Base-by-base conservation (phyloP, 768 basidiomycete species). In the Leccinum barrowsii region DNA sequence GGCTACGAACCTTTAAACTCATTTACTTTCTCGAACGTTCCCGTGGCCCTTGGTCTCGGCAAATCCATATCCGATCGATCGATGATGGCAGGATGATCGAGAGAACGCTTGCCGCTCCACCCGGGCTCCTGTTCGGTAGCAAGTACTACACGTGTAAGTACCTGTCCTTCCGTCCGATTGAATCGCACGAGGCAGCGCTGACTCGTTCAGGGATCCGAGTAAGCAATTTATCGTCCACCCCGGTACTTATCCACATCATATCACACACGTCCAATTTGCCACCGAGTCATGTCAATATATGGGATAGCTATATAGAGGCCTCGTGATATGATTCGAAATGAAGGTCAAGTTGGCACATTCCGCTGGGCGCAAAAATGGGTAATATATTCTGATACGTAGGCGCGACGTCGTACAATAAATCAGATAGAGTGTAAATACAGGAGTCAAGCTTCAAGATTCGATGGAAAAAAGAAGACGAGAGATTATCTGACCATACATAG, bases 401-500 rank as follows among this genome's bases (percentile, higher is more conserved):
- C 19, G 42, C 51, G 12, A 42, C 50, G 19, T 62, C 46, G 21
- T 47, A 52, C 60, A 62, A 62, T 57, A 62, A 52, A 10, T 56
- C 15, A 52, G 46, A 52, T 42, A 50, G 48, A 19, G 32, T 57
- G 54, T 11, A 28, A 26, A 15, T 49, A 30, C 24, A 50, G 40
- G 22, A 1, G 30, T 48, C 50, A 24, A 57, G 24, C 28, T 49
- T 8, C 52, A 30, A n/a, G 30, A 63, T 28, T 48, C 30, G 35
- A 52, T 46, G 11, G 11, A 51, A 13, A 22, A 40, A 52, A 35
- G 21, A 12, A 47, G 46, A 62, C 32, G 46, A 37, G 40, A 30
- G 2, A 59, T 60, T 55, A 59, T 44, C 50, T 59, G 60, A 60
- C 26, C 52, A 60, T 66, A 62, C 60, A 59, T 35, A 21, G 50